Conservation (phyloP, 2,329 filamentous ascomycete species). For the Polychaeton citri region DNA sequence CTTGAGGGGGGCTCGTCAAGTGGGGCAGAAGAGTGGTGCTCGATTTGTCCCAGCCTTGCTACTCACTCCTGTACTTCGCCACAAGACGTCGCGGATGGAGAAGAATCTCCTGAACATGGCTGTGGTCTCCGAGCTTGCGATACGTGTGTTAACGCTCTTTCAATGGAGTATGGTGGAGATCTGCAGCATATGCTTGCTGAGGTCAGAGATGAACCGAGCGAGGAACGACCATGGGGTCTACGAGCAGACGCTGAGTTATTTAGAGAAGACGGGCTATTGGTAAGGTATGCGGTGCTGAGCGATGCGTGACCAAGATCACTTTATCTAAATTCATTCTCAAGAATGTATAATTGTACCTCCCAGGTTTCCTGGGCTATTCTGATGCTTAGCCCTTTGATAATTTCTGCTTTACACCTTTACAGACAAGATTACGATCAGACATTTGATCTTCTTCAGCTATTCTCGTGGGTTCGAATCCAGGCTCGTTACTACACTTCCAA, state of each 20-base stretch:
- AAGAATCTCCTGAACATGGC: slow-evolving; percentile 2
- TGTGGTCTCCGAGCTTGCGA: slow-evolving; percentile 23
- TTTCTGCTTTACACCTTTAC: too few relatives aligned
- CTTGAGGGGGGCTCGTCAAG: slow-evolving; percentile 5
- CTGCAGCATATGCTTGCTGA: slow-evolving; percentile 13
- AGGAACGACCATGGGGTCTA: slow-evolving; percentile 11
- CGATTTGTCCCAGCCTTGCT: slow-evolving; percentile 27
- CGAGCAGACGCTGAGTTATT: slow-evolving; percentile 23
- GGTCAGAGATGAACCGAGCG: slow-evolving; percentile 6
- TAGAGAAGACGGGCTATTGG: slow-evolving; percentile 17
- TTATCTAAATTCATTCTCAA: too few relatives aligned
- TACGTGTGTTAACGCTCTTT: slow-evolving; percentile 13
- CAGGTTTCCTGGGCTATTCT: too few relatives aligned
- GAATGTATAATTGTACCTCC: too few relatives aligned
- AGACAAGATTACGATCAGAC: too few relatives aligned
- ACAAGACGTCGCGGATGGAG: slow-evolving; percentile 1
- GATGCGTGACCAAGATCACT: too few relatives aligned
- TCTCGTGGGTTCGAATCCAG: too few relatives aligned
- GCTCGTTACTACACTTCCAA: neutral
- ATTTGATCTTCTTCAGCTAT: too few relatives aligned
- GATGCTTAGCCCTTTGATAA: too few relatives aligned
- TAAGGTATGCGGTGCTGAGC: too few relatives aligned
- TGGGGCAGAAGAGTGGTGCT: slow-evolving; percentile 23
- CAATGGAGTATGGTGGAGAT: slow-evolving; percentile 8
- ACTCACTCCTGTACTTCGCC: slow-evolving; percentile 21